These are phyloP conservation scores for Hymenoscyphus salicellus DNA, from an alignment of 2,329 filamentous ascomycete genomes.

Conservation along the genomic window DNA sequence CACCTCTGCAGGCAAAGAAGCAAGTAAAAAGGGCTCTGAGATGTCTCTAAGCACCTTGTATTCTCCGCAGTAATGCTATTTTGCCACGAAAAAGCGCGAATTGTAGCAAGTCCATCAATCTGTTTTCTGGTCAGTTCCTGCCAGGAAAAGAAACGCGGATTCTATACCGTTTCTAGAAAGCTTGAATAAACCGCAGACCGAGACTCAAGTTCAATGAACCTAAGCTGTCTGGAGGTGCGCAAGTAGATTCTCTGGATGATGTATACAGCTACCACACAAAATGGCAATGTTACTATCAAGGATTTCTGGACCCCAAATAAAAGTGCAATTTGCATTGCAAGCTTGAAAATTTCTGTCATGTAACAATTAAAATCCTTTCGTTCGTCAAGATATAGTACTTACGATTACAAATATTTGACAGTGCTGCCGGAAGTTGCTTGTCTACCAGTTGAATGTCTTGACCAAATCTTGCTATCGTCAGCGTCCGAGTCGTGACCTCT, in stretches of 20 bases:
- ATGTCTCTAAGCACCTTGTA: conserved; percentile 47
- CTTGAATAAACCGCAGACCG: neutral
- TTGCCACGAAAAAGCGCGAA: neutral
- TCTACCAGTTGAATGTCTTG: conserved; percentile 4
- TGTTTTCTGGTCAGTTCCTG: neutral
- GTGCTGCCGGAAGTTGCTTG: neutral
- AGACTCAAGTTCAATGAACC: conserved; percentile 4
- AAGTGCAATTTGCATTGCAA: neutral
- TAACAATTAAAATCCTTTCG: neutral
- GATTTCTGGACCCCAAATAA: neutral
- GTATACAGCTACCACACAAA: neutral
- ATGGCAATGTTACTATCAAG: neutral
- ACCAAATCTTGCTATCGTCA: neutral
- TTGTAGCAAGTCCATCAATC: neutral
- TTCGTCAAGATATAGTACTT: neutral
- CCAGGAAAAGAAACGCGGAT: neutral
- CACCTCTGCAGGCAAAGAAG: conserved; percentile 55
- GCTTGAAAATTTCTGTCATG: neutral
- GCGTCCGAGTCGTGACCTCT: neutral
- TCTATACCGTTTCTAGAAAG: conserved; percentile 5
- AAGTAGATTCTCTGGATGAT: conserved; percentile 8
- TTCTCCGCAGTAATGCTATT: conserved; percentile 43
- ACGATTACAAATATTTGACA: neutral
- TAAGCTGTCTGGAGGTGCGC: neutral
- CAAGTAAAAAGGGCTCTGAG: conserved; percentile 56